Base-by-base conservation (phyloP, 2,329 filamentous ascomycete species). In the Neofusicoccum kwambonambiense region DNA sequence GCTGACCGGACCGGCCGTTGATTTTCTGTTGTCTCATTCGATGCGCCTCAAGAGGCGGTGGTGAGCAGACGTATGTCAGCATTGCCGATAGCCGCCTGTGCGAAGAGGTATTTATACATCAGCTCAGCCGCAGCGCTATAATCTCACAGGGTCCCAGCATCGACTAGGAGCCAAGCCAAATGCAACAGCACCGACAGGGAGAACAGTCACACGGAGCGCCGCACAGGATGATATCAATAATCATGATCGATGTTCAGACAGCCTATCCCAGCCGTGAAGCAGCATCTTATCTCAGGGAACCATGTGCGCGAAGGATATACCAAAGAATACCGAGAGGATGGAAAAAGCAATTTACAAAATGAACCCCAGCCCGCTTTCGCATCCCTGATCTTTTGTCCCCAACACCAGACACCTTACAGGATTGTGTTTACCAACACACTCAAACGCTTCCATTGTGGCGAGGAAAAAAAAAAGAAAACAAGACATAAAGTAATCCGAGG, bases 331-430 rank as follows among this genome's bases (percentile, higher is more conserved):
- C 51, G 1, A 22, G 22, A 22, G 22, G 22, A 22, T 22, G 22
- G 22, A 22, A 31, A 15, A n/a, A 52, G 50, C 22, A 31, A 13
- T 17, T 12, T 12, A 17, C 11, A 15, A 19, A 15, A 56, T 31
- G 17, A 13, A 22, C 12, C 22, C 27, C 3, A 31, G 27, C 27
- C 27, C 27, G 27, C 27, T 31, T 31, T 31, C 27, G 27, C 27
- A 1, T 7, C 27, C 13, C 15, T 39, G 8, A 8, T 42, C 19
- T 56, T 56, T 54, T 56, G 17, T 7, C 44, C n/a, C 22, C 39
- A 15, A 45, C 54, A 57, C 54, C 54, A 41, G 54, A 57, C 54
- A 57, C 54, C 54, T 44, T 45, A 34, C 39, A 57, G 22, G 31
- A 37, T 35, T 31, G 49, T 35, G 27, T 34, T 57, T 31, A 34